Evolutionary conservation across 257 asterid species (phyloP).

Genomic region (Petrea volubilis): DNA sequence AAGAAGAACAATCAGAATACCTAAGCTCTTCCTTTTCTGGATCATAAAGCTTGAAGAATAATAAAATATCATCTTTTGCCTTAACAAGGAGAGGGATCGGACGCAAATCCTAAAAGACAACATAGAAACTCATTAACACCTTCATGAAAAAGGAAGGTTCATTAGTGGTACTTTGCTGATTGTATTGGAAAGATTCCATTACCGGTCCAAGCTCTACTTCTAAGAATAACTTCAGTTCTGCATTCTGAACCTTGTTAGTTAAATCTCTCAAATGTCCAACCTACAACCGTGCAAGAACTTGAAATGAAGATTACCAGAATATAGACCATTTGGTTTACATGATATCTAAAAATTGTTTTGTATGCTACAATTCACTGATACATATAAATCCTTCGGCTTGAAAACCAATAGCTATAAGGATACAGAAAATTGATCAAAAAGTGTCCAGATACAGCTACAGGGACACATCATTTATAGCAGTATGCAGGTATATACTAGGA

Average conservation of each 20-base stretch:
- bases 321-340: conserved; percentile 10
- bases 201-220: conserved; percentile 55
- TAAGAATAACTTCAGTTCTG: conserved; percentile 49
- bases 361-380: neutral
- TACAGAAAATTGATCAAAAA: neutral
- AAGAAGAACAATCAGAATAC: conserved; percentile 27
- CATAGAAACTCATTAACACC: conserved; percentile 20
- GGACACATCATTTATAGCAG: neutral
- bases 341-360: neutral
- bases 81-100: conserved; percentile 40
- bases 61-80: conserved; percentile 49
- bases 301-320: conserved; percentile 11
- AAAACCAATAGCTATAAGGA: neutral
- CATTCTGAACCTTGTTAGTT: conserved; percentile 35
- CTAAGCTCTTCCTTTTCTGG: conserved; percentile 55
- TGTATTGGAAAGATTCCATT: conserved; percentile 19
- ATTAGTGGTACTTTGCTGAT: neutral
- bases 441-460: neutral
- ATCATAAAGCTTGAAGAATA: conserved; percentile 56
- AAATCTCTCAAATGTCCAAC: conserved; percentile 46
- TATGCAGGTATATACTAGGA: neutral
- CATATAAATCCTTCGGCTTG: neutral
- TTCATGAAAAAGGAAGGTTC: conserved; percentile 5
- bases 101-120: conserved; percentile 34
- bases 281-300: conserved; percentile 31